Base-by-base conservation (phyloP, 2,329 filamentous ascomycete species). In the Penicillium sp. region DNA sequence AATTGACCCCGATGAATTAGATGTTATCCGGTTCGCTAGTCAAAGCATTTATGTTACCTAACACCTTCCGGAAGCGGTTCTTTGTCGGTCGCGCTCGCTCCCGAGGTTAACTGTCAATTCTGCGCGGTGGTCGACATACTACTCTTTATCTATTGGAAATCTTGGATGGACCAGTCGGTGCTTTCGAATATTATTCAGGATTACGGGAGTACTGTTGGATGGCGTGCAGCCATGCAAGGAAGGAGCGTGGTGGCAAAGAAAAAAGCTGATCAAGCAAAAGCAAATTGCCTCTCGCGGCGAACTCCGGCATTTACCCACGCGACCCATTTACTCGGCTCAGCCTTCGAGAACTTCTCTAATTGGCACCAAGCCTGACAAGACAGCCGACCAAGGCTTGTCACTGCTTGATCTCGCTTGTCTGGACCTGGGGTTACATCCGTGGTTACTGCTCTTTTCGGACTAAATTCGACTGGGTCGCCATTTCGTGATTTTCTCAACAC, bases 351-450 rank as follows among this genome's bases (percentile, higher is more conserved):
- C 26, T 23, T 50, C 45, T 50, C 56, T 21, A 21, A 46, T 41
- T 54, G 31, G 57, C 29, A 60, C 64, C 63, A 67, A 41, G 41
- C 26, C 13, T n/a, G 41, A 51, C 56, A 58, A 67, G 61, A 62
- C 58, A 26, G 60, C 66, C 55, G 65, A 66, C 59, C 56, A 63
- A 68, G 62, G 67, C 67, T 69, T 68, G 64, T 65, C 58, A 57
- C 56, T 51, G 46, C 65, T 67, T 67, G 65, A 63, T 15, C 63
- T 65, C 64, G 53, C 60, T 60, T 64, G 64, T 60, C 50, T 55
- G 29, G 31, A 62, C 52, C 66, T 66, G 69, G 68, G 72, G 72
- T 75, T 73, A 71, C 72, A 72, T 72, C 61, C 68, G 69, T 68
- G 64, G 65, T 58, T 63, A 46, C 60, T 44, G 41, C 56, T 58